These are phyloP conservation scores for Debaryomycetaceae sp. DNA, from an alignment of 1,139 yeast species.

Conservation along the genomic window DNA sequence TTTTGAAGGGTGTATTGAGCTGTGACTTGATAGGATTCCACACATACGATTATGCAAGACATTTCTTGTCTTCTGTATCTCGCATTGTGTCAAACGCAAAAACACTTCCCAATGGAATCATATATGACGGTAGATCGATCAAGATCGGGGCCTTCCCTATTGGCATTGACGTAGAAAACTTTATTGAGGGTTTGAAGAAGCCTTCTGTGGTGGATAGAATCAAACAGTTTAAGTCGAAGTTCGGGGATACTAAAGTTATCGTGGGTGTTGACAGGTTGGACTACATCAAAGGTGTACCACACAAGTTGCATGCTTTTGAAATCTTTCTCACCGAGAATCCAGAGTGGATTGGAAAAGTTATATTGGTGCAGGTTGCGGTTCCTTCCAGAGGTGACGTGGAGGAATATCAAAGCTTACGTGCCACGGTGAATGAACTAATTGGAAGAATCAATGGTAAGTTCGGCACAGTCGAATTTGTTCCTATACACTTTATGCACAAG, in stretches of 20 bases:
- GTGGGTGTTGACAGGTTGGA: constrained; percentile 96
- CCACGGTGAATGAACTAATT: constrained; percentile 92
- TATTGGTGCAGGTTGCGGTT: constrained; percentile 93
- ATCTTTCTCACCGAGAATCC: constrained; percentile 90
- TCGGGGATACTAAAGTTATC: constrained; percentile 71
- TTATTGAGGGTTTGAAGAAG: constrained; percentile 71
- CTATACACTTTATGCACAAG: constrained; percentile 94
- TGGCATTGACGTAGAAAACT: constrained; percentile 94
- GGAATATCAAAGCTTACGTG: constrained; percentile 90
- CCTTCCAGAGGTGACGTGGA: constrained; percentile 98
- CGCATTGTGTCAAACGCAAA: constrained; percentile 71
- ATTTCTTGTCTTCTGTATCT: constrained; percentile 88
- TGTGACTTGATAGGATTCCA: constrained; percentile 97
- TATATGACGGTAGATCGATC: constrained; percentile 71
- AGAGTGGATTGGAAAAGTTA: constrained; percentile 97
- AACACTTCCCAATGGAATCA: constrained; percentile 89
- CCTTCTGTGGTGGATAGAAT: constrained; percentile 65
- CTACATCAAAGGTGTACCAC: constrained; percentile 97
- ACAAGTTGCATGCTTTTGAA: constrained; percentile 92
- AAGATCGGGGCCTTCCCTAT: constrained; percentile 96
- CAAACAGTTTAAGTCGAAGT: constrained; percentile 55
- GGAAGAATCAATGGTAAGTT: constrained; percentile 96
- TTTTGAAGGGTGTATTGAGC: constrained; percentile 84
- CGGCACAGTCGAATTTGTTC: constrained; percentile 96
- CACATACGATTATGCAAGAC: constrained; percentile 99